These are phyloP conservation scores for Cladobotryum protrusum DNA, from an alignment of 2,329 filamentous ascomycete species.

Conservation along the genomic window DNA sequence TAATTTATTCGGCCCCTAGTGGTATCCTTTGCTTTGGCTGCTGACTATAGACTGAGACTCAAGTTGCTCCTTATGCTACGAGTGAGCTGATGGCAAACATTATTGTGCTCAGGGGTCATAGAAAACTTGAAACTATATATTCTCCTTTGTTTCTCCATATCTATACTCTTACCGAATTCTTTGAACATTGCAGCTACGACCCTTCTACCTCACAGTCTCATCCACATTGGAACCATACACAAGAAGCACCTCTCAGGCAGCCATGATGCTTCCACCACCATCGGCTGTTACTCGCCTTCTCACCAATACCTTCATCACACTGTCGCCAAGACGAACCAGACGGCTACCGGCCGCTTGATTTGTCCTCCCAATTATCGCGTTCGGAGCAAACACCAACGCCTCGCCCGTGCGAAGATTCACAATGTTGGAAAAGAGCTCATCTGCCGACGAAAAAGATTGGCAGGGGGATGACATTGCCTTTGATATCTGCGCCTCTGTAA, in stretches of 20 bases:
- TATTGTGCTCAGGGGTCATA: too few species aligned
- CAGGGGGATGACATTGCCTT: neutral
- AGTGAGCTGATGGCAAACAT: too few species aligned
- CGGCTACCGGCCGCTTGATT: neutral
- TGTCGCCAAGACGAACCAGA: constrained; percentile 26
- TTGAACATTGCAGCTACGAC: too few species aligned
- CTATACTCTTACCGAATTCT: too few species aligned
- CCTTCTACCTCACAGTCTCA: too few species aligned
- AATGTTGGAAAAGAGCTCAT: constrained; percentile 36
- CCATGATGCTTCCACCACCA: constrained; percentile 41
- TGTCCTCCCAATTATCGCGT: constrained; percentile 27
- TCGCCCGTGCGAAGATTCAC: constrained; percentile 38
- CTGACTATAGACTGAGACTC: too few species aligned
- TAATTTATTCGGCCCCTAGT: too few species aligned
- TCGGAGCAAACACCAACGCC: constrained; percentile 41
- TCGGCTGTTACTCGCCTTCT: constrained; percentile 38
- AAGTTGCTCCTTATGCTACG: too few species aligned
- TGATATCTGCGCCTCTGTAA: neutral
- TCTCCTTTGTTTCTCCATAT: too few species aligned
- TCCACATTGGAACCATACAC: too few species aligned
- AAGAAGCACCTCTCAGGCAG: constrained; percentile 20
- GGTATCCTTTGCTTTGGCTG: too few species aligned
- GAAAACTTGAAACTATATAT: too few species aligned
- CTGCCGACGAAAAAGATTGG: neutral
- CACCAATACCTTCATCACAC: constrained; percentile 35